A percentile compares a stretch with the other conserved stretches of the same genome.
Conservation (phyloP, 805 yeast species). For the Barnettozyma vustinii region DNA sequence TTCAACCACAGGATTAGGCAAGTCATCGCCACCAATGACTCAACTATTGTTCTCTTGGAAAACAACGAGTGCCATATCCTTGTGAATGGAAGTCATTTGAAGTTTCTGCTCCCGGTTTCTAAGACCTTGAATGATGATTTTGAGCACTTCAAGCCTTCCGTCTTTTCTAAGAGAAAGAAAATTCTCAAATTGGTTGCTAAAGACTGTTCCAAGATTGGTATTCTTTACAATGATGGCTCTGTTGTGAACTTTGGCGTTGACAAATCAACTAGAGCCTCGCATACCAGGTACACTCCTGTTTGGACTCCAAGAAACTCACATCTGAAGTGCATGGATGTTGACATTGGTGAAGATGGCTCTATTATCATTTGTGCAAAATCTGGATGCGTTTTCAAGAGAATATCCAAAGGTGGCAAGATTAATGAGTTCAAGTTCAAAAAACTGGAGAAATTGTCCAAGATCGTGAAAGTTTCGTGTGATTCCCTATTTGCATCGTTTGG, state of each 20-base stretch:
- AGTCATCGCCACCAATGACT: constrained; percentile 60
- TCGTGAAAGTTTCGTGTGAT: constrained; percentile 63
- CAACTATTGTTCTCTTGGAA: constrained; percentile 59
- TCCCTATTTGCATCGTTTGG: constrained; percentile 60
- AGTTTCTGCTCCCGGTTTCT: constrained; percentile 35
- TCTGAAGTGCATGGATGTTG: constrained; percentile 60
- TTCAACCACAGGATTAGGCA: constrained; percentile 39
- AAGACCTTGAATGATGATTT: constrained; percentile 36
- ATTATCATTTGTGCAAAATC: constrained; percentile 59
- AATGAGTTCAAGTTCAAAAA: constrained; percentile 47
- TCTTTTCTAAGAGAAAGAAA: constrained; percentile 35
- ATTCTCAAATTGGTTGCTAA: constrained; percentile 31
- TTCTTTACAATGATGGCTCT: constrained; percentile 54
- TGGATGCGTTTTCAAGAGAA: constrained; percentile 54
- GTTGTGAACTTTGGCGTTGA: constrained; percentile 33
- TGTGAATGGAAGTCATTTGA: constrained; percentile 50
- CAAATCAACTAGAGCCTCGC: constrained; percentile 25
- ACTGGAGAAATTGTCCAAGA: constrained; percentile 47
- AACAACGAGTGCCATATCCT: constrained; percentile 60
- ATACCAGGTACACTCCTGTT: constrained; percentile 40
- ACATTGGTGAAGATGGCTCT: constrained; percentile 63
- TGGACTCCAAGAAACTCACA: constrained; percentile 62
- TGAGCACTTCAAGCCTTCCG: constrained; percentile 49
- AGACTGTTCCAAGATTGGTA: constrained; percentile 39
- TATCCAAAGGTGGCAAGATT: constrained; percentile 11